Evolutionary conservation across 2,329 filamentous ascomycete species (phyloP).

Genomic region (Rhynchosporium agropyri): DNA sequence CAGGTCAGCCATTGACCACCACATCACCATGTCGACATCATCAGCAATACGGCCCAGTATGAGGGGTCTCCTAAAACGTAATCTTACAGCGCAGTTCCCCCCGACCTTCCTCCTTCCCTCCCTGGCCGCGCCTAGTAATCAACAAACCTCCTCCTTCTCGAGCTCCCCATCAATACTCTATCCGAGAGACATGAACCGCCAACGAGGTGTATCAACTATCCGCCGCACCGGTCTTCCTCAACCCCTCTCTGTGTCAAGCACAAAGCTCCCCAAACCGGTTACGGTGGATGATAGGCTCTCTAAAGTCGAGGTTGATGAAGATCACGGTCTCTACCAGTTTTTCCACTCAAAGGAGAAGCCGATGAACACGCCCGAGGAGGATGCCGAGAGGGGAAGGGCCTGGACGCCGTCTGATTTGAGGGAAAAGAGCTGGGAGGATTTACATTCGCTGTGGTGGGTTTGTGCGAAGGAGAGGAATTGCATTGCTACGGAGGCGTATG

Average conservation of each 20-base stretch:
- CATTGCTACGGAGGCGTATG: conserved; percentile 74
- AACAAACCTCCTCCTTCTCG: conserved; percentile 41
- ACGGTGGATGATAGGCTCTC: conserved; percentile 58
- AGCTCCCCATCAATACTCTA: conserved; percentile 36
- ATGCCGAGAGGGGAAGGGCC: conserved; percentile 71
- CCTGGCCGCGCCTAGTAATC: conserved; percentile 29
- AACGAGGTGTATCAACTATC: conserved; percentile 80
- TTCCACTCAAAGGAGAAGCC: conserved; percentile 72
- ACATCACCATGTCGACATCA: conserved; percentile 38
- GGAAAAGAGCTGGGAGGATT: conserved; percentile 88
- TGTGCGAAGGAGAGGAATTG: conserved; percentile 90
- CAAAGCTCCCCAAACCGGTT: conserved; percentile 73
- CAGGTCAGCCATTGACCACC: conserved; percentile 30
- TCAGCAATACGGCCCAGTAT: conserved; percentile 35
- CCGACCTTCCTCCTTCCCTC: conserved; percentile 42
- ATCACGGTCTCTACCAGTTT: conserved; percentile 93
- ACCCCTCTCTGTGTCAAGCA: conserved; percentile 72
- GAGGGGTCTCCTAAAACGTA: conserved; percentile 29
- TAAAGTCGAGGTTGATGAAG: conserved; percentile 58
- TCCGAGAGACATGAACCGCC: conserved; percentile 72
- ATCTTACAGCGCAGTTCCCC: conserved; percentile 28
- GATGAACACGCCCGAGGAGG: conserved; percentile 73
- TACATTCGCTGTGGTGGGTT: conserved; percentile 92
- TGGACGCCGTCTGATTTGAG: conserved; percentile 88
- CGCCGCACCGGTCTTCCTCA: conserved; percentile 75